Evolutionary conservation across 2,329 filamentous ascomycete species (phyloP).

Genomic region (Talaromyces rugulosus): DNA sequence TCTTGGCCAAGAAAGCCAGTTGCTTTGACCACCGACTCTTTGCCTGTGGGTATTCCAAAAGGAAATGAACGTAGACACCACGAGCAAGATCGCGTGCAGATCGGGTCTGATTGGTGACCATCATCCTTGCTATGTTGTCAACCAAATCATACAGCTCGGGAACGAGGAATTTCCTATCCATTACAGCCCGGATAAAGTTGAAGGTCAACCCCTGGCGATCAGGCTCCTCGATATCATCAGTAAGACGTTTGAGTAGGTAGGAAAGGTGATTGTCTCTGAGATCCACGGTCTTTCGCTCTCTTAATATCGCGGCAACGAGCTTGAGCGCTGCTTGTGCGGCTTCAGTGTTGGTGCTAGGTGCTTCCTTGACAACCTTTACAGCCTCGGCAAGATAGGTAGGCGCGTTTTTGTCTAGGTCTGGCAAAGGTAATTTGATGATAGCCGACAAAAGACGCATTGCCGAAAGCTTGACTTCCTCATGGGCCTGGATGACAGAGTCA

Average conservation of each 20-base stretch:
- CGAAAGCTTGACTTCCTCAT: conserved; percentile 90
- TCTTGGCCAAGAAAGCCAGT: conserved; percentile 80
- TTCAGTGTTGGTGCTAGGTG: conserved; percentile 75
- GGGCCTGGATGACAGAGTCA: conserved; percentile 74
- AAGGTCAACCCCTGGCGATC: conserved; percentile 91
- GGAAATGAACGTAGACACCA: conserved; percentile 87
- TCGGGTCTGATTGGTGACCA: conserved; percentile 93
- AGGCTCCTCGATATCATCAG: conserved; percentile 86
- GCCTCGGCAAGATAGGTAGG: conserved; percentile 82
- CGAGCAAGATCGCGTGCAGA: conserved; percentile 82
- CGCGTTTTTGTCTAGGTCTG: conserved; percentile 63
- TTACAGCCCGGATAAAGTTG: conserved; percentile 83
- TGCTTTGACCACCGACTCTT: conserved; percentile 87
- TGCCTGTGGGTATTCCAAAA: conserved; percentile 90
- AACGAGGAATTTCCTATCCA: conserved; percentile 80
- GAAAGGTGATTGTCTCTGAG: conserved; percentile 80
- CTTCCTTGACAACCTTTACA: conserved; percentile 71
- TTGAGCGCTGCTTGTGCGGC: conserved; percentile 85
- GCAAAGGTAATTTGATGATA: conserved; percentile 78
- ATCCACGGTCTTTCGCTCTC: conserved; percentile 70
- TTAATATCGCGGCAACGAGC: conserved; percentile 76
- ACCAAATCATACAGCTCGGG: conserved; percentile 86
- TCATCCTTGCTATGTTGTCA: conserved; percentile 82
- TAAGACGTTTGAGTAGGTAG: conserved; percentile 73
- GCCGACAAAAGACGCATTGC: conserved; percentile 80